phyloP scores from a whole-genome alignment of 2,329 filamentous ascomycete genomes.

The Fusarium torreyae region DNA sequence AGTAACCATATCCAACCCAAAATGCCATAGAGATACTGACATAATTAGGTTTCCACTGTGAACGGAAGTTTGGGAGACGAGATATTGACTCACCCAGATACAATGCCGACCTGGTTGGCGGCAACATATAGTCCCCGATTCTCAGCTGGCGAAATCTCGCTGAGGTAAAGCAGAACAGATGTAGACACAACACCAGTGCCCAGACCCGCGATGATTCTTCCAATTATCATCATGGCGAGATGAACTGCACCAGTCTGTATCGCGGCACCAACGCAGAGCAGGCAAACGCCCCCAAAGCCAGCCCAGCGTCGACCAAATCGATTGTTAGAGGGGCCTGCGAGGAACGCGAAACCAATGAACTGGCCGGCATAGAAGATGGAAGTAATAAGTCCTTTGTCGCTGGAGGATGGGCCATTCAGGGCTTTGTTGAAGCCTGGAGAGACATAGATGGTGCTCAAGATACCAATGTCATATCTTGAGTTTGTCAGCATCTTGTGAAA shows the following conservation, averaged over 20 bases:
- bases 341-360: conserved; percentile 16
- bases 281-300: conserved; percentile 10
- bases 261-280: conserved; percentile 23
- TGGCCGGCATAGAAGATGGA: conserved; percentile 27
- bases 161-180: conserved; percentile 19
- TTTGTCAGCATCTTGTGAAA: neutral
- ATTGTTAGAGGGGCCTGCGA: conserved; percentile 18
- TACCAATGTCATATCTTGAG: conserved; percentile 5
- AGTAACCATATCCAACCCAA: conserved; percentile 31
- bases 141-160: conserved; percentile 24
- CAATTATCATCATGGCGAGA: conserved; percentile 25
- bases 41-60: too few species aligned
- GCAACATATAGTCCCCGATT: conserved; percentile 27
- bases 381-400: conserved; percentile 27
- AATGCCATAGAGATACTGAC: conserved; percentile 24
- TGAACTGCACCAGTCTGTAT: conserved; percentile 30
- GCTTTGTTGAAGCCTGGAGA: conserved; percentile 27
- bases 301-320: conserved; percentile 20
- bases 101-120: conserved; percentile 26
- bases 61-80: too few species aligned
- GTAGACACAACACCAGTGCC: conserved; percentile 23
- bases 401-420: conserved; percentile 2
- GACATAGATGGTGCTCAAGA: conserved; percentile 26
- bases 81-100: conserved; percentile 13
- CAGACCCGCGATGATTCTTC: conserved; percentile 24